A percentile compares a stretch with the other conserved stretches of the same genome.
Conservation (phyloP, 768 basidiomycete species). For the Naganishia vishniacii region DNA sequence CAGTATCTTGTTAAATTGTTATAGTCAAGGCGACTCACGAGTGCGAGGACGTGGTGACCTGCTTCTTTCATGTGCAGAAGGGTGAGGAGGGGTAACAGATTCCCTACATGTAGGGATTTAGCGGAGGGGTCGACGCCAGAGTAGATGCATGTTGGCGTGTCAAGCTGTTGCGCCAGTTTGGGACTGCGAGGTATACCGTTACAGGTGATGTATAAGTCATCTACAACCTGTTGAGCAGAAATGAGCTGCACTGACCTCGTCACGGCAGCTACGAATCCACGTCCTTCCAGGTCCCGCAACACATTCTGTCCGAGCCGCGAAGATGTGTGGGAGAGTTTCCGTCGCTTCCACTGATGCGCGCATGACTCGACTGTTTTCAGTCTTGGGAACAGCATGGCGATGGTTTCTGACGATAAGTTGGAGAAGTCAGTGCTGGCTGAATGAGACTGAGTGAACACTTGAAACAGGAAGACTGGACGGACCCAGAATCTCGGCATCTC, state of each 20-base stretch:
- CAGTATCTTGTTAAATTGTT: not conserved
- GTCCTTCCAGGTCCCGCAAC: slow-evolving; percentile 37
- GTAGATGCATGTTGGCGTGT: slow-evolving; percentile 57
- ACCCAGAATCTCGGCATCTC: slow-evolving; percentile 4
- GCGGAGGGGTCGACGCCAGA: slow-evolving; percentile 91
- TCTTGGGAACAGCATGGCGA: not conserved
- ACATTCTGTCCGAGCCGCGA: slow-evolving; percentile 16
- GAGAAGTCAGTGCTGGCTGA: not conserved
- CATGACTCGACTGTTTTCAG: not conserved
- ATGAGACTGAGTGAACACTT: not conserved
- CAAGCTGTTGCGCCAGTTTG: slow-evolving; percentile 31
- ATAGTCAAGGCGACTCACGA: slow-evolving; percentile 59
- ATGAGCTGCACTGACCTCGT: slow-evolving; percentile 44
- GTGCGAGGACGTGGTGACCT: slow-evolving; percentile 76
- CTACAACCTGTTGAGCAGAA: not conserved
- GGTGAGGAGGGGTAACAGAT: slow-evolving; percentile 79
- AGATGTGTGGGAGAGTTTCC: not conserved
- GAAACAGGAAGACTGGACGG: slow-evolving; percentile 10
- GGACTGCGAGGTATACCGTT: not conserved
- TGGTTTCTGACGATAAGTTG: not conserved
- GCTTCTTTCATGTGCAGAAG: slow-evolving; percentile 78
- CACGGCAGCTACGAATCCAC: slow-evolving; percentile 46
- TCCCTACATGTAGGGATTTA: slow-evolving; percentile 81
- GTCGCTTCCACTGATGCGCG: not conserved
- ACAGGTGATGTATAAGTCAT: not conserved